Evolutionary conservation across 805 yeast species (phyloP).

Genomic region (Kodamaea nitidulidarum): DNA sequence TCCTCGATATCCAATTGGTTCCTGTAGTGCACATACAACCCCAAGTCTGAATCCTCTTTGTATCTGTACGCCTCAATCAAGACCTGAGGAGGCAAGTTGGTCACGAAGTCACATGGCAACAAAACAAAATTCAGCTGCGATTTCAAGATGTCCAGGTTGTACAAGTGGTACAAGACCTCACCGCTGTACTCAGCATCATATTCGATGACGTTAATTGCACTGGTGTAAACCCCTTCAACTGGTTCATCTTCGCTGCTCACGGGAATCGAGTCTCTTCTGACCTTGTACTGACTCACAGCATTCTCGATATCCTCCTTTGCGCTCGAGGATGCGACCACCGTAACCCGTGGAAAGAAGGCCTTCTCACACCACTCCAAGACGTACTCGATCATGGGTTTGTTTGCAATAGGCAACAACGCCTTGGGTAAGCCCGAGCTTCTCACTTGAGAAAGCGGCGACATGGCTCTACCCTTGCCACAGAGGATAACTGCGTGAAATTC

Average conservation of each 20-base stretch:
- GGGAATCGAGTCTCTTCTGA: constrained; percentile 26
- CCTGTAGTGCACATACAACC: constrained; percentile 71
- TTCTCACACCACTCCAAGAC: constrained; percentile 90
- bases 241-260: constrained; percentile 7
- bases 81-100: constrained; percentile 87
- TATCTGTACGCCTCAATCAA: constrained; percentile 80
- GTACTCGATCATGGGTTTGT: constrained; percentile 81
- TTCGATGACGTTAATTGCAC: constrained; percentile 21
- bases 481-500: constrained; percentile 88
- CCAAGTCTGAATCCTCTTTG: constrained; percentile 61
- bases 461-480: constrained; percentile 77
- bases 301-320: constrained; percentile 44
- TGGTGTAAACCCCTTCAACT: constrained; percentile 14
- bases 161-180: constrained; percentile 48
- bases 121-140: constrained; percentile 52
- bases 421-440: constrained; percentile 68
- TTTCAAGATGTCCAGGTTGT: constrained; percentile 41
- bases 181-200: constrained; percentile 57
- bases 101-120: constrained; percentile 90
- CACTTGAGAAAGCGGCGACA: constrained; percentile 67
- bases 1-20: constrained; percentile 75
- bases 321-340: constrained; percentile 54
- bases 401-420: constrained; percentile 86
- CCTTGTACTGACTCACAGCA: constrained; percentile 47
- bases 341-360: constrained; percentile 70